Evolutionary conservation across 2,329 filamentous ascomycete genomes (phyloP), one percentile per base, ranked within the genome.

Genomic region (Alternaria sp.): DNA sequence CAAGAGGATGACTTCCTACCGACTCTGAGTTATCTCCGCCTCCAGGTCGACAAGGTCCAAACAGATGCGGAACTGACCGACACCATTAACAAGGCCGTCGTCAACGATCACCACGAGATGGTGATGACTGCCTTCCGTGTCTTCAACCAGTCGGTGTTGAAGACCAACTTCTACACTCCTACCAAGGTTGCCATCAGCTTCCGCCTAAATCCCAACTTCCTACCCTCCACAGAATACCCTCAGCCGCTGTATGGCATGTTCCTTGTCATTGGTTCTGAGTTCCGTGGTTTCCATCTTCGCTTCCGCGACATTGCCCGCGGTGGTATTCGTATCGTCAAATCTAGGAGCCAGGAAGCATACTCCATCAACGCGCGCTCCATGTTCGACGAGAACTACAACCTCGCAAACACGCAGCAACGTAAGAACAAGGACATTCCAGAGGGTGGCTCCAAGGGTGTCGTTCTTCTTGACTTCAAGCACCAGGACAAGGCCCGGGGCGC

Each of bases 371-470:
- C 94, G 40, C 91, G 96, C 63, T 97, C 93, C 61, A 87, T 99
- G 67, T 99, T 99, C 74, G 96, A 99, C 73, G 96, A 99, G 84
- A 99, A 99, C 83, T 99, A 99, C 83, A 96, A 96, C 68, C 88
- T 99, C 65, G 95, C 96, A 69, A 98, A 96, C 82, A 99, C 96
- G 0, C 96, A 99, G 82, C 96, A 99, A 83, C 93, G 96, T 77
- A 99, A 99, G 88, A 99, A 99, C 87, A 99, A 99, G 86, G 96
- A 99, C 76, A 99, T 99, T 56, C 96, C 96, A 3, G 96, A 99
- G 83, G 96, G 96, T 68, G 96, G 96, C 59, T 97, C 95, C 74
- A 99, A 99, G 85, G 96, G 96, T 83, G 96, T 99, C 61, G 95
- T 99, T 64, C 87, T 99, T 50, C 89, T 99, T 44, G 95, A 99